Conservation (phyloP, 192 early-diverging fungal genomes). For the Entophlyctis helioformis region DNA sequence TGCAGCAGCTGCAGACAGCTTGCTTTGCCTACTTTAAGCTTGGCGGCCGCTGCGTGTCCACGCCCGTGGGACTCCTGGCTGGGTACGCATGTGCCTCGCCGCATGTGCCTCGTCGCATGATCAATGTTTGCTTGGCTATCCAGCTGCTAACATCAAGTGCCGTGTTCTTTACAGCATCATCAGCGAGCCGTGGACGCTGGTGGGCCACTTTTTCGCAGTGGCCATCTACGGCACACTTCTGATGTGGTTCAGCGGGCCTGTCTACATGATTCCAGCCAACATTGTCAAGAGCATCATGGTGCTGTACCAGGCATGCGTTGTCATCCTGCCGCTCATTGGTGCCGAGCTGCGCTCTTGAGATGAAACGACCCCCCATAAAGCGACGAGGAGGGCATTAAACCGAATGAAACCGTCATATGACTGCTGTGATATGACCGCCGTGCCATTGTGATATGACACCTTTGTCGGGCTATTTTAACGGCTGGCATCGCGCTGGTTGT, state of each 20-base stretch:
- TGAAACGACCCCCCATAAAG: no score
- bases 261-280: constrained; percentile 12
- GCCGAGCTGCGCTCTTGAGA: constrained; percentile 9
- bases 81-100: constrained; percentile 2
- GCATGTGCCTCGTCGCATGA: neutral
- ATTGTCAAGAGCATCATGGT: constrained; percentile 16
- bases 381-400: no score
- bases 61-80: constrained; percentile 78
- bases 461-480: no score
- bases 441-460: no score
- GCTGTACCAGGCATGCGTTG: constrained; percentile 18
- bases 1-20: constrained; percentile 64
- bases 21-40: constrained; percentile 81
- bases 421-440: no score
- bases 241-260: neutral
- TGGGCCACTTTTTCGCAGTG: constrained; percentile 89
- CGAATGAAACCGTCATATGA: no score
- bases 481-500: no score
- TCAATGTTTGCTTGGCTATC: neutral
- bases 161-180: constrained; percentile 28
- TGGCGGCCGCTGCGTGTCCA: constrained; percentile 68
- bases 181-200: constrained; percentile 58
- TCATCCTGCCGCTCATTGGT: constrained; percentile 25
- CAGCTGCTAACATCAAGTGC: neutral
- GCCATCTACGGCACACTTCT: constrained; percentile 41